Percentiles rank a stretch among this genome's conserved stretches.
Conservation (phyloP, 305 asterid species). For the Salvia sclarea region DNA sequence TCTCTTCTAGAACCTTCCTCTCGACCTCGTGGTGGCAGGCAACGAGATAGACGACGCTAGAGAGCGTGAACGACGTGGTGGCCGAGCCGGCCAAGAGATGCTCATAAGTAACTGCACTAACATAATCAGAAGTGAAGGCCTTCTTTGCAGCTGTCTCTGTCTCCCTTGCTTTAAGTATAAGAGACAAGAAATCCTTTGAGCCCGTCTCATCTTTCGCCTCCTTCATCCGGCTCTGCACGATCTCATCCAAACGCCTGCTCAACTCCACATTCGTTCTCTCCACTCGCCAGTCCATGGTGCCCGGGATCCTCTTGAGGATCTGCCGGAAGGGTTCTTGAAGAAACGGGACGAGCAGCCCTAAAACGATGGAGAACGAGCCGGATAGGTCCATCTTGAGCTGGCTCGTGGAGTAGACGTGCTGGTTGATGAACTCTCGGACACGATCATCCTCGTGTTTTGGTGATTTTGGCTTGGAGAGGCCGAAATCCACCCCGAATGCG, state of each 20-base stretch:
- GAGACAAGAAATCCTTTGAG: constrained; percentile 75
- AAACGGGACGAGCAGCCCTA: constrained; percentile 75
- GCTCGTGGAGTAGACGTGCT: constrained; percentile 87
- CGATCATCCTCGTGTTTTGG: constrained; percentile 38
- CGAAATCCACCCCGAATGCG: constrained; percentile 89
- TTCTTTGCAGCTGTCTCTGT: constrained; percentile 51
- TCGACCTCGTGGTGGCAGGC: constrained; percentile 71
- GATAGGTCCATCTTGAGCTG: constrained; percentile 97
- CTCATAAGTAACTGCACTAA: constrained; percentile 89
- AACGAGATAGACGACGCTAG: constrained; percentile 71
- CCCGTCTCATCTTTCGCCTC: constrained; percentile 37
- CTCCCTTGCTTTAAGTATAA: constrained; percentile 67
- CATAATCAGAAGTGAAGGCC: constrained; percentile 69
- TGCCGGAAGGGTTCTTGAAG: constrained; percentile 90
- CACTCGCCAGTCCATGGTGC: constrained; percentile 83
- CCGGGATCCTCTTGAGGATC: constrained; percentile 78
- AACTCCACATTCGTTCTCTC: constrained; percentile 65
- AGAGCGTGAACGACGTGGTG: constrained; percentile 84
- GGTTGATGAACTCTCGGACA: constrained; percentile 71
- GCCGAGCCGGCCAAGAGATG: constrained; percentile 94
- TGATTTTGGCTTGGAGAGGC: constrained; percentile 65
- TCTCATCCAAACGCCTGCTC: constrained; percentile 56
- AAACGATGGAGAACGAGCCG: constrained; percentile 78
- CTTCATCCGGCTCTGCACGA: constrained; percentile 56
- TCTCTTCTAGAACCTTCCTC: constrained; percentile 62